Evolutionary conservation across 1,284 basidiomycete species (phyloP), one percentile per base, ranked within the genome.

Genomic region (Microbotryum scabiosae): DNA sequence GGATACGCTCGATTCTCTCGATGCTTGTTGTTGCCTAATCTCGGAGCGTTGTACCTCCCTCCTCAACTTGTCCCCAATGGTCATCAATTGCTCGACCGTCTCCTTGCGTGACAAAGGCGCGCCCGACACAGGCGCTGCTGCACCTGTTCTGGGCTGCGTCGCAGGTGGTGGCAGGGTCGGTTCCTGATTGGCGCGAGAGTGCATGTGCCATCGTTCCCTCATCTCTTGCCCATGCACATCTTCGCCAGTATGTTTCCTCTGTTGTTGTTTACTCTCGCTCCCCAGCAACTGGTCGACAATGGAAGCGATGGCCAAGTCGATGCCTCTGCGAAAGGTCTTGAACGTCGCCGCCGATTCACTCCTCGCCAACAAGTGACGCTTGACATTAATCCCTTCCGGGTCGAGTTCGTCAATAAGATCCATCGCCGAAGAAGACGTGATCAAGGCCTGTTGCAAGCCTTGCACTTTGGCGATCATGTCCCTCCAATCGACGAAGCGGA

Each of bases 301-400:
- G 21, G 60, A 59, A 36, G 65, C 59, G 23, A 66, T 64, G 45
- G 61, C 65, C 30, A 64, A 45, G 41, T 66, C 65, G 52, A 66
- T 66, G 5, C 62, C 62, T 28, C 52, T 56, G 1, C 65, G 52
- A 45, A 61, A 66, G 16, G 56, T 47, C 26, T 45, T 36, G n/a
- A 66, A 66, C 12, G 64, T 58, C 18, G 48, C 41, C 0, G 61
- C 54, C 8, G 54, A 56, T 30, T 65, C 60, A 20, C 48, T 45
- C 3, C 53, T 41, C 3, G 59, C 60, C 32, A 63, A 48, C 25
- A 66, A 54, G 45, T 64, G 65, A 10, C 57, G 57, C 50, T 54
- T 60, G 36, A 53, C 56, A 36, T 61, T 61, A 47, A 59, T 48
- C 14, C 65, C 65, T 10, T 18, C 30, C 2, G 62, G 65, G 25